Conservation (phyloP, 805 yeast genomes). For the Cyberlindnera galapagoensis region DNA sequence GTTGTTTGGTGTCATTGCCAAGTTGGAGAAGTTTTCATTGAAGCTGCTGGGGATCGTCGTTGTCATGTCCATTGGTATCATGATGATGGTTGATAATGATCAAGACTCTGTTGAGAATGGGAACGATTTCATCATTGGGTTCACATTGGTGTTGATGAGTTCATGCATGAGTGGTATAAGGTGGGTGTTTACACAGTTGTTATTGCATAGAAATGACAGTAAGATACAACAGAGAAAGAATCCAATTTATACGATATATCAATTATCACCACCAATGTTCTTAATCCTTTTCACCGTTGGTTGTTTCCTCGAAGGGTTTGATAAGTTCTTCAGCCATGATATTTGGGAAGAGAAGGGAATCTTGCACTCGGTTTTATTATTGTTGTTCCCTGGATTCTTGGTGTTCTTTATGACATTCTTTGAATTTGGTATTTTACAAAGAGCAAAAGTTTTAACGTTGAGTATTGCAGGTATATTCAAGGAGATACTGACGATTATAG, state of each 20-base stretch:
- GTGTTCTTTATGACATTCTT: slow-evolving; percentile 88
- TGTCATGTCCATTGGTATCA: slow-evolving; percentile 78
- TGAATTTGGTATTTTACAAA: slow-evolving; percentile 77
- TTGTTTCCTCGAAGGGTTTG: slow-evolving; percentile 60
- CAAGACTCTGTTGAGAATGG: slow-evolving; percentile 11
- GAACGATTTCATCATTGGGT: slow-evolving; percentile 43
- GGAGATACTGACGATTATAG: slow-evolving; percentile 75
- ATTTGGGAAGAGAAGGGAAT: slow-evolving; percentile 65
- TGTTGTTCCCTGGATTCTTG: slow-evolving; percentile 75
- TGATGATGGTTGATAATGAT: slow-evolving; percentile 70
- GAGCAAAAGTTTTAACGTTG: slow-evolving; percentile 78
- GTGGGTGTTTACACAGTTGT: slow-evolving; percentile 91
- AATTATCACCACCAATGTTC: slow-evolving; percentile 82
- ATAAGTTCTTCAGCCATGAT: slow-evolving; percentile 40
- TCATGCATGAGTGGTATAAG: slow-evolving; percentile 83
- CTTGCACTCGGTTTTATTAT: slow-evolving; percentile 44
- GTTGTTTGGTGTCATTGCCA: slow-evolving; percentile 77
- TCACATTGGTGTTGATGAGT: slow-evolving; percentile 67
- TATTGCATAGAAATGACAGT: slow-evolving; percentile 54
- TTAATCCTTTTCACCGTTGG: slow-evolving; percentile 57
- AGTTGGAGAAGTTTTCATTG: slow-evolving; percentile 67
- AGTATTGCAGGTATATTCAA: slow-evolving; percentile 91
- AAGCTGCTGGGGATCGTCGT: slow-evolving; percentile 62
- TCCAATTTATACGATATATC: slow-evolving; percentile 79
- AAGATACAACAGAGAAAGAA: slow-evolving; percentile 34